A percentile compares a stretch with the other conserved stretches of the same genome.
Conservation (phyloP, 1,139 yeast species). For the Taphrina wiesneri region DNA sequence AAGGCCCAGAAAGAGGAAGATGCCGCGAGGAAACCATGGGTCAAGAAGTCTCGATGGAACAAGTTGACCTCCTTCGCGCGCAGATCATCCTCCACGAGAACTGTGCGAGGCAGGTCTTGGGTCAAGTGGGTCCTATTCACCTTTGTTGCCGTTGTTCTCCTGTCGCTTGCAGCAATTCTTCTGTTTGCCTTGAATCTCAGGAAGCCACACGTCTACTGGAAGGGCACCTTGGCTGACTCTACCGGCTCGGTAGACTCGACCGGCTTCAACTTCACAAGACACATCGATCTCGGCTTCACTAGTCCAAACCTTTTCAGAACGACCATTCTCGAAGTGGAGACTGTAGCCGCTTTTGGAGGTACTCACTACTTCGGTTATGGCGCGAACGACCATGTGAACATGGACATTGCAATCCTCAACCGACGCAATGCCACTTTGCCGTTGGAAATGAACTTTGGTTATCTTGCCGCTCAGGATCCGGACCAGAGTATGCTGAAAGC, state of each 20-base stretch:
- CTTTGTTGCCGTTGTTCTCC: not conserved
- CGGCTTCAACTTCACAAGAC: slow-evolving; percentile 17
- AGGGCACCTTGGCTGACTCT: slow-evolving; percentile 6
- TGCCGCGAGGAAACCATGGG: slow-evolving; percentile 2
- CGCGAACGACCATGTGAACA: not conserved
- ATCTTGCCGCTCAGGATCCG: not conserved
- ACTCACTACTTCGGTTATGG: slow-evolving; percentile 9
- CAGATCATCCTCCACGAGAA: not conserved
- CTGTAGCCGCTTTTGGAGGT: not conserved
- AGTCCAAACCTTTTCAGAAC: slow-evolving; percentile 1
- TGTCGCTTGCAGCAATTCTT: not conserved
- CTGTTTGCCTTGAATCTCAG: not conserved
- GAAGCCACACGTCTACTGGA: slow-evolving; percentile 5
- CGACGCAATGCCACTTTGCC: slow-evolving; percentile 1
- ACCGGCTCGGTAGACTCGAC: not conserved
- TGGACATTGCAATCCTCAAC: not conserved
- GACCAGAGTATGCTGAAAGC: not conserved
- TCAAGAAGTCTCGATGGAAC: not conserved
- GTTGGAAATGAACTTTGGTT: not conserved
- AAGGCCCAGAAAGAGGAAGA: not conserved
- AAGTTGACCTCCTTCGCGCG: not conserved
- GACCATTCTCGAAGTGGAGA: not conserved
- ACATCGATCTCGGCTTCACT: slow-evolving; percentile 17
- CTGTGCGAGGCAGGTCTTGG: not conserved
- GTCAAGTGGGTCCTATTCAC: not conserved